Evolutionary conservation across 257 asterid species (phyloP).

Genomic region (Gentiana straminea): DNA sequence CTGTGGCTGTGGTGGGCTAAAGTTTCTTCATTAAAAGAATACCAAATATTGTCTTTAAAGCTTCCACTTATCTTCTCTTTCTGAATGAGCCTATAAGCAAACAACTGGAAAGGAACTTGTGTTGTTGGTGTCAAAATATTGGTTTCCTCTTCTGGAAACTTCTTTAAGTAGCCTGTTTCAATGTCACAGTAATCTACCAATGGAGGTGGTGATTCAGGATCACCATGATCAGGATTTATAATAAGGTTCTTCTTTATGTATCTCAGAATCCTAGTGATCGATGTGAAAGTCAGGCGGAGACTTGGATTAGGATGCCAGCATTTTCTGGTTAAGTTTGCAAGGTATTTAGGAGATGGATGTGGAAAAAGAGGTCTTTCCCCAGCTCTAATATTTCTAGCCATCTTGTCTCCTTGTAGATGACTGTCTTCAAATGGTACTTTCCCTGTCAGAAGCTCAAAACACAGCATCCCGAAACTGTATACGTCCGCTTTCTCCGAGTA

Average conservation of each 20-base stretch:
- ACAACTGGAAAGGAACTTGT: constrained; percentile 73
- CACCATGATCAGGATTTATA: constrained; percentile 74
- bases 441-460: constrained; percentile 70
- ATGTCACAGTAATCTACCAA: constrained; percentile 72
- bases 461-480: constrained; percentile 80
- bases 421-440: constrained; percentile 71
- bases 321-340: constrained; percentile 52
- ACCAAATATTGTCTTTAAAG: constrained; percentile 35
- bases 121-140: constrained; percentile 29
- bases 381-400: constrained; percentile 55
- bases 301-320: constrained; percentile 75
- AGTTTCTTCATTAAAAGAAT: constrained; percentile 21
- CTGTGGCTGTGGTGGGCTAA: constrained; percentile 8
- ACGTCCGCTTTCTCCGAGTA: constrained; percentile 74
- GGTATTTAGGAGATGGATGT: constrained; percentile 61
- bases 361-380: constrained; percentile 92
- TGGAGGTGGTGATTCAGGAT: constrained; percentile 72
- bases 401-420: constrained; percentile 69
- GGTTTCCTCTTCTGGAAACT: constrained; percentile 23
- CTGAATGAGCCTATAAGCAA: constrained; percentile 51
- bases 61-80: constrained; percentile 35
- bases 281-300: constrained; percentile 62
- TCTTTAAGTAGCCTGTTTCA: constrained; percentile 47
- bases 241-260: constrained; percentile 62
- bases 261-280: constrained; percentile 59